These are phyloP conservation scores for Magnaporthales sp. DNA, from an alignment of 2,329 filamentous ascomycete genomes.

Conservation along the genomic window DNA sequence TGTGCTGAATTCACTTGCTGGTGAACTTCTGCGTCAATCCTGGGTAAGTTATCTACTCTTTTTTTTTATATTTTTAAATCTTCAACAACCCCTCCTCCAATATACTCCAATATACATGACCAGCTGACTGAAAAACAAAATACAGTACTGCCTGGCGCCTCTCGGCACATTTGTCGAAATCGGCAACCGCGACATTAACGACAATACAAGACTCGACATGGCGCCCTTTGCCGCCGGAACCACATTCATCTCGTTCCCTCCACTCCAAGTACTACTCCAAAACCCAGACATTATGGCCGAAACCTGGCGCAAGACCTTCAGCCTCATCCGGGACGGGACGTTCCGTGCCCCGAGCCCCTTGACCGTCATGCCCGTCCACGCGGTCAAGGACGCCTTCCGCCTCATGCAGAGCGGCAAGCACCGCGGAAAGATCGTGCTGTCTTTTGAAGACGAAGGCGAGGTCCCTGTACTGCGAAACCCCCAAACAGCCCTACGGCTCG, in stretches of 20 bases:
- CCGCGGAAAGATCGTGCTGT: background rate
- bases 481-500: background rate
- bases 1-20: constrained; percentile 3
- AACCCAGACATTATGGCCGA: background rate
- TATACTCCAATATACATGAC: too few species aligned
- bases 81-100: too few species aligned
- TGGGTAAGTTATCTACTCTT: background rate
- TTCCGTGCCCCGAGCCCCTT: background rate
- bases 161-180: constrained; percentile 3
- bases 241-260: background rate
- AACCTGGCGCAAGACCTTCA: background rate
- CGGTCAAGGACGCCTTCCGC: background rate
- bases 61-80: too few species aligned
- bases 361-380: background rate
- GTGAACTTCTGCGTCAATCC: background rate
- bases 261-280: background rate
- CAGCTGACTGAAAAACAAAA: too few species aligned
- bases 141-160: constrained; percentile 9
- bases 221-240: background rate
- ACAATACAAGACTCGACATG: background rate
- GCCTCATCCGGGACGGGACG: background rate
- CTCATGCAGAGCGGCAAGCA: constrained; percentile 3
- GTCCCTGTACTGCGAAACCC: background rate
- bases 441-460: background rate
- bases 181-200: background rate